Base-by-base conservation (phyloP, 495 filamentous ascomycete genomes). In the Aspergillus indologenus region DNA sequence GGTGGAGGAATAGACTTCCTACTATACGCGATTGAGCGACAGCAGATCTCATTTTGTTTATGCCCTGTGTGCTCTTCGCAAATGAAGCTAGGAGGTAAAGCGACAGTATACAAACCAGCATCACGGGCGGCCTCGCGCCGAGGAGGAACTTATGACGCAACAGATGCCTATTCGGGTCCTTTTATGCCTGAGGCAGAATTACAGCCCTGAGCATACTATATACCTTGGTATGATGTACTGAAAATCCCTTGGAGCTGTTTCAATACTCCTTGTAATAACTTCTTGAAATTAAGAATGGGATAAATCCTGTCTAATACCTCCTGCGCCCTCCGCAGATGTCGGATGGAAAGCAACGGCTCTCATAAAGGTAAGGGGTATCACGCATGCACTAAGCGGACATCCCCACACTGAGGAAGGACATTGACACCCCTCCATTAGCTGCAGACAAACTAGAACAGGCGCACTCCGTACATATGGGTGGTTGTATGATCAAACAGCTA, bases 1-100 rank as follows among this genome's bases (percentile, higher is more conserved):
- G 58, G 23, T 18, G 3, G 18, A 12, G 11, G n/a, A n/a, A 49
- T 7, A 47, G 19, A 19, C 20, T 48, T 15, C 44, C 57, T 29
- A 43, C 14, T 40, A 44, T 44, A 21, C 45, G 61, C 21, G 53
- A n/a, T 21, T 47, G 51, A 44, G 52, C 23, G 53, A 54, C 50
- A 24, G 58, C 59, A 65, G 58, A 47, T 63, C 57, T 60, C 71
- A 73, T 73, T 26, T 57, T 68, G 23, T 15, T 50, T 45, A 2
- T 40, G 5, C 12, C 12, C 12, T 40, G 34, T 40, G 34, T 4
- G n/a, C 12, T 11, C 3, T 18, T 31, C 8, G 1, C 23, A 17
- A 51, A 18, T 14, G 23, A 7, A 56, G 11, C 44, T 24, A 21
- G 9, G 21, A 23, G 20, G n/a, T n/a, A n/a, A 24, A 43, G 20